These are phyloP conservation scores for Plasmodium vinckei DNA, from an alignment of 169 alveolate species.

Conservation along the genomic window DNA sequence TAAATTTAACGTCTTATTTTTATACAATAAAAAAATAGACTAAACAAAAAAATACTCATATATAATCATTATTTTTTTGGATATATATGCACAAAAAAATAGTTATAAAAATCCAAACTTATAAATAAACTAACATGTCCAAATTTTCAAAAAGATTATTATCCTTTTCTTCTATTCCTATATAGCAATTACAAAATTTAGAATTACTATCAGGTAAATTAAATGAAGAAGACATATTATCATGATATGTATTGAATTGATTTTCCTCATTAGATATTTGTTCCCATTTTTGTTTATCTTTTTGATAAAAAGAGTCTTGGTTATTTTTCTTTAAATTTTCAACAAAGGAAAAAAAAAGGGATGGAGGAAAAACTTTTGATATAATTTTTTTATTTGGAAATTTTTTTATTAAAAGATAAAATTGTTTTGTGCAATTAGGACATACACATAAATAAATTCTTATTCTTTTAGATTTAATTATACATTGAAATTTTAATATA, in stretches of 20 bases:
- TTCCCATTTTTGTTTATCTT: neutral
- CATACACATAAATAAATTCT: slow-evolving; percentile 45
- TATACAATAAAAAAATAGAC: slow-evolving; percentile 2
- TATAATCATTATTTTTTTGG: neutral
- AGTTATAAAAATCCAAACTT: neutral
- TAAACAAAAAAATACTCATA: neutral
- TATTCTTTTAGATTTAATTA: slow-evolving; percentile 15
- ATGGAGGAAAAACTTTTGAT: slow-evolving; percentile 50
- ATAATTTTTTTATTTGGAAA: slow-evolving; percentile 17
- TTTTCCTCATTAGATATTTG: too few relatives aligned
- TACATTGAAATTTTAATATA: slow-evolving; percentile 12
- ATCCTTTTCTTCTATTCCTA: slow-evolving; percentile 20
- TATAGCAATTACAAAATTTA: slow-evolving; percentile 34
- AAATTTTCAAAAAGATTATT: slow-evolving; percentile 15
- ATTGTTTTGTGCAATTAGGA: slow-evolving; percentile 46
- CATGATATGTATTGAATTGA: neutral
- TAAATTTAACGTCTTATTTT: neutral
- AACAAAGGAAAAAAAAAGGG: slow-evolving; percentile 13
- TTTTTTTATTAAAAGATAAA: slow-evolving; percentile 51
- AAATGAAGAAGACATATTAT: neutral
- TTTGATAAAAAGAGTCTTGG: neutral
- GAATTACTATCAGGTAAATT: neutral
- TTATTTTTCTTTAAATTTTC: slow-evolving; percentile 17
- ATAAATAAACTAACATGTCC: slow-evolving; percentile 9
- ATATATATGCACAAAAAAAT: neutral